Evolutionary conservation across 495 filamentous ascomycete species (phyloP), one percentile per base, ranked within the genome.

Genomic region (Cercophora newfieldiana): DNA sequence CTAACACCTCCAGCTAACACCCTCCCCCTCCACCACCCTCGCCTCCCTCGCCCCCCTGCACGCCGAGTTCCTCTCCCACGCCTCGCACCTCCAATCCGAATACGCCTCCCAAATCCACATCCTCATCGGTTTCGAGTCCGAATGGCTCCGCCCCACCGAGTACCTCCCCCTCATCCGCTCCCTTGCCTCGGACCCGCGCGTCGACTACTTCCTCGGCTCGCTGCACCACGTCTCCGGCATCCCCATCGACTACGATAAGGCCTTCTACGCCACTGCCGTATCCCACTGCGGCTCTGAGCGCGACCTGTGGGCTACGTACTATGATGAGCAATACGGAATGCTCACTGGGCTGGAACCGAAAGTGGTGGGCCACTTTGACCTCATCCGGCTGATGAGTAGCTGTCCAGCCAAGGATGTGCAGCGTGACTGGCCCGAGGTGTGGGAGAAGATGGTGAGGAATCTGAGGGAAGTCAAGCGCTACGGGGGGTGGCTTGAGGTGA

Each of bases 321-420:
- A 94, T 73, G 92, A 97, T 77, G 83, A 86, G 31, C 94, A 98
- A 80, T 85, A 82, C 59, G 87, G 87, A 25, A 95, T 99, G 92
- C 79, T 99, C 44, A 69, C 72, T 50, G 79, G 82, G n/a, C 71
- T 96, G 65, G 82, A 81, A 73, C 96, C 96, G 44, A 85, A 86
- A 10, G 85, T 98, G 18, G 89, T 99, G 19, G 95, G 93, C 12
- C 95, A 99, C 77, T 96, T 97, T 76, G 95, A 99, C 79, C 80
- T 99, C 31, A 91, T 98, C 64, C 79, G 94, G 44, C 77, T 99
- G 67, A 85, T 91, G 72, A 91, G 89, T 68, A 84, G 88, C 67
- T 82, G 90, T 28, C 87, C 87, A 5, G 82, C 87, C 65, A 73
- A 82, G 50, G 84, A 84, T 61, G 80, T 94, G 57, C 80, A 66